Percentiles rank a stretch among this genome's conserved stretches.
Conservation (phyloP, 83 land plant species). For the Diphasiastrum complanatum region DNA sequence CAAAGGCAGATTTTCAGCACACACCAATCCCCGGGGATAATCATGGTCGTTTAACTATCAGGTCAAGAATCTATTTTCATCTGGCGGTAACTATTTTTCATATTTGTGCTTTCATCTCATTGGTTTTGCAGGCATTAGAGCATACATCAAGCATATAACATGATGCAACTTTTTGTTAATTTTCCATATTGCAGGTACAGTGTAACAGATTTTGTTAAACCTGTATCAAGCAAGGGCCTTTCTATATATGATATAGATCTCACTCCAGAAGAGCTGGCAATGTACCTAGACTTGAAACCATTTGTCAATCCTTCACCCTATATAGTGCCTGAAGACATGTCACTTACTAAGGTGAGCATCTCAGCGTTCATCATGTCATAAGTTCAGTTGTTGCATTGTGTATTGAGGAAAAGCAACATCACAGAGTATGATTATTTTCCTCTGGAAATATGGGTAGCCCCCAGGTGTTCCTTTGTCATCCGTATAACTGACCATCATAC, state of each 20-base stretch:
- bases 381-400: too few relatives aligned
- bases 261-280: constrained; percentile 74
- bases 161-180: neutral
- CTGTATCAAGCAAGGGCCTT: constrained; percentile 86
- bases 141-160: neutral
- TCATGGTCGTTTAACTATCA: constrained; percentile 42
- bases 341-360: constrained; percentile 70
- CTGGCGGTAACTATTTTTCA: neutral
- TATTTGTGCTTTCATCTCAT: neutral
- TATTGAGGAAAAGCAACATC: too few relatives aligned
- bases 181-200: constrained; percentile 50
- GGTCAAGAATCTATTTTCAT: constrained; percentile 33
- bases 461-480: too few relatives aligned
- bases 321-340: constrained; percentile 97
- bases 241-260: constrained; percentile 69
- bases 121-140: neutral
- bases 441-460: too few relatives aligned
- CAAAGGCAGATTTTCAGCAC: constrained; percentile 91
- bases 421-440: too few relatives aligned
- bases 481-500: too few relatives aligned
- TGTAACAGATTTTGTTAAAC: constrained; percentile 84
- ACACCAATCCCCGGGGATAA: constrained; percentile 57
- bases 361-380: neutral
- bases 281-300: constrained; percentile 93
- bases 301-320: constrained; percentile 95